Evolutionary conservation across 2,329 filamentous ascomycete genomes (phyloP), one percentile per base, ranked within the genome.

Genomic region (Nannizziopsis arthrosporioides): DNA sequence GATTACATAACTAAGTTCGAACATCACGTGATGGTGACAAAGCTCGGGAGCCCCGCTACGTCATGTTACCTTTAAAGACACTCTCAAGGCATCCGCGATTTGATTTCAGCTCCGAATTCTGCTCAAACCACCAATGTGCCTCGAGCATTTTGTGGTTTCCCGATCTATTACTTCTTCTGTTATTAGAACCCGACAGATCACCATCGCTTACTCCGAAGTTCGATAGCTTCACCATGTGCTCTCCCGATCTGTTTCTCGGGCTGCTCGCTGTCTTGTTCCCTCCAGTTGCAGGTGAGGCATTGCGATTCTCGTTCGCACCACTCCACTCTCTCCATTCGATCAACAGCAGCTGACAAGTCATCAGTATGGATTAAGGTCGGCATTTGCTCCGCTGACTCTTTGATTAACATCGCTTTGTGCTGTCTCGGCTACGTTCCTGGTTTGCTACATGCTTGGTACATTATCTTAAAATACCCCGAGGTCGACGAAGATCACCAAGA

Each of bases 371-470:
- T 98, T 52, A 98, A 96, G 72, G 74, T 84, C 60, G 92, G 92
- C 55, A 75, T 98, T 69, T 98, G 92, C 74, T 85, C 82, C 53
- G 87, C 82, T 49, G 92, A 96, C 70, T 90, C 85, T 7, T 61
- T 96, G 59, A 94, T 98, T 73, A 98, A 98, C 73, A 82, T 96
- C 66, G 82, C 89, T 41, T 86, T 96, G 59, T 92, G 84, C 67
- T 64, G 79, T 47, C 78, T 90, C 17, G 85, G 82, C 59, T 87
- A 75, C 62, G 68, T 96, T 51, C 90, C 90, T 15, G 90, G 90
- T 52, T 82, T 96, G 43, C 72, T 98, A 2, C 92, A 98, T 71
- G 80, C 89, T 54, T 96, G 92, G 90, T 98, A 96, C 75, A 94
- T 96, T 68, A 95, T 98, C 68, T 78, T 85, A 60, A 84, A 85